phyloP scores from a whole-genome alignment of 768 basidiomycete genomes.

The Crassisporium funariophilum region DNA sequence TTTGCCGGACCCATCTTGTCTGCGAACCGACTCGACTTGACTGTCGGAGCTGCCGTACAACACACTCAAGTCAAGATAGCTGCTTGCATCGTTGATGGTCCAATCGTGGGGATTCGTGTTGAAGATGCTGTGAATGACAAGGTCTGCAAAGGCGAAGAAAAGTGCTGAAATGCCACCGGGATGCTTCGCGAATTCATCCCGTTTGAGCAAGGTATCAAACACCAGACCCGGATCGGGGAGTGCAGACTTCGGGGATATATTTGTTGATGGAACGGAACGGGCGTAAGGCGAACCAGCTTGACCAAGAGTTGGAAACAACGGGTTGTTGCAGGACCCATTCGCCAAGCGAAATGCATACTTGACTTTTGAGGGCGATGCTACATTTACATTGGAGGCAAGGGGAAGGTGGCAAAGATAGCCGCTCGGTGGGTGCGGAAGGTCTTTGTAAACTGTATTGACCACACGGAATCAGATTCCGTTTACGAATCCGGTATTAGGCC shows the following conservation, averaged over 20 bases:
- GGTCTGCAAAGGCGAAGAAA: conserved; percentile 79
- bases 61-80: conserved; percentile 77
- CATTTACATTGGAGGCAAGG: conserved; percentile 8
- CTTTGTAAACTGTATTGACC: conserved; percentile 62
- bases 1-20: conserved; percentile 64
- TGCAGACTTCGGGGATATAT: conserved; percentile 38
- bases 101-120: conserved; percentile 50
- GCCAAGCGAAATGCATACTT: conserved; percentile 58
- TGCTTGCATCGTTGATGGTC: conserved; percentile 63
- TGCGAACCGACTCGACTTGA: conserved; percentile 53
- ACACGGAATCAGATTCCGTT: conserved; percentile 18
- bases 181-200: conserved; percentile 51
- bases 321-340: conserved; percentile 65
- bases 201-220: conserved; percentile 69
- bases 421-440: conserved; percentile 74
- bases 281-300: conserved; percentile 68
- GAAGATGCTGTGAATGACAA: conserved; percentile 77
- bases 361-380: conserved; percentile 20
- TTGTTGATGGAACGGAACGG: conserved; percentile 58
- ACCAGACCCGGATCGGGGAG: conserved; percentile 70
- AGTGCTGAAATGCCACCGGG: conserved; percentile 72
- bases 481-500: conserved; percentile 6
- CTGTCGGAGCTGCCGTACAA: conserved; percentile 65
- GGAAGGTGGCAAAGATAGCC: conserved; percentile 44
- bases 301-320: conserved; percentile 55